Base-by-base conservation (phyloP, 1,284 basidiomycete genomes). In the Puccinia novopanici region DNA sequence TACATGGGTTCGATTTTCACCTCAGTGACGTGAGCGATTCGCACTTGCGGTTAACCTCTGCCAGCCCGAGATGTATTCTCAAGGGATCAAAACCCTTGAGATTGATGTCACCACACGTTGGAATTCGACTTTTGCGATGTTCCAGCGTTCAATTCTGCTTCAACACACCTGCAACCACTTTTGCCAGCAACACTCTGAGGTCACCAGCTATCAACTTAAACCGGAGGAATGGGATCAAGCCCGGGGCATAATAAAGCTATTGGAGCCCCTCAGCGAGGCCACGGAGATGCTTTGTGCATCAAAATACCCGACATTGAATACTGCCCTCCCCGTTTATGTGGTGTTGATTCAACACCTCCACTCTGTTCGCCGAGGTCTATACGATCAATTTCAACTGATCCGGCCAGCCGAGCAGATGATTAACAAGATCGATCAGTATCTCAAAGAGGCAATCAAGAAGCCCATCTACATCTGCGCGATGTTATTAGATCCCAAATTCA, bases 401-500 rank as follows among this genome's bases (percentile, higher is more conserved):
- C 4, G 6, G 4, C 48, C 68, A 13, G 68, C 48, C 0, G 22
- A 6, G 8, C 27, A 12, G 9, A 71, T 54, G 48, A 54, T 71
- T 24, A 22, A 30, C 0, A 71, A 71, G 17, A 52, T 71, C 50
- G n/a, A 71, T 71, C 1, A 22, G 0, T 71, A 71, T 48, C 48
- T 71, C 19, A 0, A 22, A 0, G 30, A 71, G 3, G 67, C 67
- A 15, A 37, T 70, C 17, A 50, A 2, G 2, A 70, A 70, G 8
- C 67, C 67, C 1, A 17, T 15, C 27, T 70, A 2, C 48, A n/a
- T n/a, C n/a, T n/a, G n/a, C n/a, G n/a, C n/a, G n/a, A n/a, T n/a
- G n/a, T n/a, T n/a, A n/a, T n/a, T 70, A 1, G 45, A 70, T n/a
- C 67, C 67, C 5, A 70, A 27, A 10, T 50, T 70, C 67, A 70